Evolutionary conservation across 2,329 filamentous ascomycete genomes (phyloP).

Genomic region (Neonectria magnoliae): DNA sequence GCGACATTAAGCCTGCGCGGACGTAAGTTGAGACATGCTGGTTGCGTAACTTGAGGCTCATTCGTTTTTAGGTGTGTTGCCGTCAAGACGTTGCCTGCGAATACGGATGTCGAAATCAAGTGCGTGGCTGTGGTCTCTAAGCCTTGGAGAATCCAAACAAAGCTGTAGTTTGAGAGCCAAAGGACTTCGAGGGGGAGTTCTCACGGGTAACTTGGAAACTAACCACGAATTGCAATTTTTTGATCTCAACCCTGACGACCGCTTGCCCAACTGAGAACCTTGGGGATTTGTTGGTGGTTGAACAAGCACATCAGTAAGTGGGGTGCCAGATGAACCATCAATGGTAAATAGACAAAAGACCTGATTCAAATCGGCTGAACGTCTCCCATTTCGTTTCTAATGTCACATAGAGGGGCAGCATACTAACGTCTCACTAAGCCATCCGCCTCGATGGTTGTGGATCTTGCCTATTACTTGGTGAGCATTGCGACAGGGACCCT

Average conservation of each 20-base stretch:
- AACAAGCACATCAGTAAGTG: background rate
- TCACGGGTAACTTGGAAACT: background rate
- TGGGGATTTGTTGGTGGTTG: too few species aligned
- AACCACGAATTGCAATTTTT: too few species aligned
- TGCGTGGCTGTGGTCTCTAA: conserved; percentile 39
- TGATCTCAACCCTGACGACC: too few species aligned
- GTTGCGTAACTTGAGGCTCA: conserved; percentile 4
- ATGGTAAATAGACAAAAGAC: background rate
- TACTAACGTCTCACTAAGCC: too few species aligned
- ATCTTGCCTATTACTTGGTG: too few species aligned
- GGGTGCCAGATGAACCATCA: background rate
- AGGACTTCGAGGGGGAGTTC: background rate
- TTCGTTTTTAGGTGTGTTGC: conserved; percentile 40
- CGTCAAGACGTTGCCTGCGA: conserved; percentile 44
- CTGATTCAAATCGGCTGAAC: background rate
- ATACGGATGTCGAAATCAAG: conserved; percentile 46
- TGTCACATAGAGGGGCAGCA: too few species aligned
- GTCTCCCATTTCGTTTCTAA: background rate
- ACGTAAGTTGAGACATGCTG: conserved; percentile 38
- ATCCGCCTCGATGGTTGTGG: background rate
- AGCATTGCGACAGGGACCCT: too few species aligned
- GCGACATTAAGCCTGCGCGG: conserved; percentile 54
- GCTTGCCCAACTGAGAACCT: background rate
- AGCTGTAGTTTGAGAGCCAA: conserved; percentile 14
- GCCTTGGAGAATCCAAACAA: conserved; percentile 28